phyloP scores from a whole-genome alignment of 2,329 filamentous ascomycete genomes.

The Xylaria sp. region DNA sequence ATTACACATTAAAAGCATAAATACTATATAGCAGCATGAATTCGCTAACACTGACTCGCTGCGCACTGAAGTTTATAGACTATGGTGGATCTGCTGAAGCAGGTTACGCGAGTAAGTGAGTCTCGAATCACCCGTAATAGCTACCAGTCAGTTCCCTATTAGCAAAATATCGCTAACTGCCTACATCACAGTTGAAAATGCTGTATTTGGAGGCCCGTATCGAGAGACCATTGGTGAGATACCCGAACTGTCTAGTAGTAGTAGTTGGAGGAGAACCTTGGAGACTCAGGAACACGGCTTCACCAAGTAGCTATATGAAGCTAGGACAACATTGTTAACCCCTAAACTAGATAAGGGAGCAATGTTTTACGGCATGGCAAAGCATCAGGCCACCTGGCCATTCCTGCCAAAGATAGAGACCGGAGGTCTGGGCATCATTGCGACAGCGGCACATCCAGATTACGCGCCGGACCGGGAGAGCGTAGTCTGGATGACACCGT shows the following conservation, averaged over 20 bases:
- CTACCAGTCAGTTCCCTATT: not conserved
- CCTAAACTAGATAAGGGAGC: not conserved
- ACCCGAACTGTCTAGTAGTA: not conserved
- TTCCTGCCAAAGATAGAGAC: not conserved
- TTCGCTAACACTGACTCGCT: not conserved
- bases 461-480: not conserved
- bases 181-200: slow-evolving; percentile 16
- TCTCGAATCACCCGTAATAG: not conserved
- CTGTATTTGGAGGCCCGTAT: slow-evolving; percentile 19
- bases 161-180: slow-evolving; percentile 1
- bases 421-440: not conserved
- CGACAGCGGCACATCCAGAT: not conserved
- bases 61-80: slow-evolving; percentile 22
- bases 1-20: not conserved
- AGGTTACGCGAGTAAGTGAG: slow-evolving; percentile 29
- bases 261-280: not conserved
- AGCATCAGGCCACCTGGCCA: slow-evolving; percentile 22
- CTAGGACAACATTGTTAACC: slow-evolving; percentile 2
- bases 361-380: not conserved
- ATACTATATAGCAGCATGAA: not conserved
- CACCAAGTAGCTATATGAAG: not conserved
- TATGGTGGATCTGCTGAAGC: slow-evolving; percentile 23
- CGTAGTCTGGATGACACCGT: slow-evolving; percentile 1
- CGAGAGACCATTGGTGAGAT: slow-evolving; percentile 9
- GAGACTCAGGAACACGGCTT: not conserved